Conservation (phyloP, 306 rosid species). For the Hippophae tibetana region DNA sequence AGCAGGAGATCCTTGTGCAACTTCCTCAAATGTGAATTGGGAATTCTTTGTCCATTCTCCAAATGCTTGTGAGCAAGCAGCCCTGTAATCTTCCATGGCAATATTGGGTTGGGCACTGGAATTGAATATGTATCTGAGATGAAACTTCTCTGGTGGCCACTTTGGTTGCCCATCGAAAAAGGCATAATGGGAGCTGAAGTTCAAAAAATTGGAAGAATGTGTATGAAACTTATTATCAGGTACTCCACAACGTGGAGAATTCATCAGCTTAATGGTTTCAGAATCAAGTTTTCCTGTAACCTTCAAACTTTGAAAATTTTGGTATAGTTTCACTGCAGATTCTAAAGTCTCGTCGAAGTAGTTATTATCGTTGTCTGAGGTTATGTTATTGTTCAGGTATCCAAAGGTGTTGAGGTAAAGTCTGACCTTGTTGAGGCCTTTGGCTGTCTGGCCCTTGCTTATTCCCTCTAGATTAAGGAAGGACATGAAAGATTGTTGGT, state of each 20-base stretch:
- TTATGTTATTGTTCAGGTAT: neutral
- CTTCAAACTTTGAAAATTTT: neutral
- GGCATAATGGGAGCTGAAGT: neutral
- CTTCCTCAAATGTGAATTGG: neutral
- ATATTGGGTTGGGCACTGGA: neutral
- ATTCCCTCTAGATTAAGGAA: neutral
- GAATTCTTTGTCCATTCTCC: neutral
- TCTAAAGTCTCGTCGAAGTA: neutral
- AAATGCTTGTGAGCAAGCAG: neutral
- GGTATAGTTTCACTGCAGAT: neutral
- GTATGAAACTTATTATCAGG: neutral
- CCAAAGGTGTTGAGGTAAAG: neutral
- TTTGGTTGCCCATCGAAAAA: neutral
- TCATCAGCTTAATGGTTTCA: neutral
- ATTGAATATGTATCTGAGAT: constrained; percentile 3
- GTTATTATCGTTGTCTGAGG: too few species aligned
- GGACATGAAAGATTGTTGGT: neutral
- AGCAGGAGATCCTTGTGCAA: neutral
- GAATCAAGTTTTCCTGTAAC: neutral
- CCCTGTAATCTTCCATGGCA: neutral
- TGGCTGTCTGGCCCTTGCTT: neutral
- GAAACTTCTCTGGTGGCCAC: constrained; percentile 9
- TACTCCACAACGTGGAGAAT: neutral
- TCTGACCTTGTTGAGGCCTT: neutral
- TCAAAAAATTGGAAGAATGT: neutral